These are phyloP conservation scores for Bipolaris oryzae DNA, from an alignment of 2,329 filamentous ascomycete genomes.

Conservation along the genomic window DNA sequence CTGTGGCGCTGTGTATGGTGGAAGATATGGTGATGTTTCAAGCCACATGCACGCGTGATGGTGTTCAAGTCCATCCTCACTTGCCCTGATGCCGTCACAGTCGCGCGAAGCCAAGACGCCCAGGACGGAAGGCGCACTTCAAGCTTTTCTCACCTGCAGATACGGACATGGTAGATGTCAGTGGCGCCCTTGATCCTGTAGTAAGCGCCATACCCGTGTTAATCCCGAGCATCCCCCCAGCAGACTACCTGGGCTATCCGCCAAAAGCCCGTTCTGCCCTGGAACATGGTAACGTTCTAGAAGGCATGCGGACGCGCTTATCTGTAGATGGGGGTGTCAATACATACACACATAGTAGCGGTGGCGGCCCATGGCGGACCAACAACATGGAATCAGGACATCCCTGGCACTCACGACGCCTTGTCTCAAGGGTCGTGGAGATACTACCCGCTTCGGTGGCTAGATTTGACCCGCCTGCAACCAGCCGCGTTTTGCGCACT, in stretches of 20 bases:
- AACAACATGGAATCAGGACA: constrained; percentile 5
- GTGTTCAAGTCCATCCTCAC: not conserved
- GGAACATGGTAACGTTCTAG: not conserved
- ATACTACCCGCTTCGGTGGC: constrained; percentile 3
- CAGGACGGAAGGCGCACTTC: constrained; percentile 14
- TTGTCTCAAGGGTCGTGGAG: not conserved
- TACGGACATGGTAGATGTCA: not conserved
- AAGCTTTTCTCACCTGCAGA: constrained; percentile 1
- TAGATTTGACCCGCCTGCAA: not conserved
- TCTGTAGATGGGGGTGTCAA: not conserved
- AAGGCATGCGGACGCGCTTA: not conserved
- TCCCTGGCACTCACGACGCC: constrained; percentile 1
- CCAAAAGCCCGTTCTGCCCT: not conserved
- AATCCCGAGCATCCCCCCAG: constrained; percentile 9
- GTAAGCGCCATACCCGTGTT: constrained; percentile 13
- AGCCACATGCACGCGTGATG: no score
- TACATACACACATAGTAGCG: not conserved
- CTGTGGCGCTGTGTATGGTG: not conserved
- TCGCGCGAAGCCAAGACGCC: constrained; percentile 5
- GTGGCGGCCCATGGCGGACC: not conserved
- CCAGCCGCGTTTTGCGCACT: not conserved
- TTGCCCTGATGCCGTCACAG: not conserved
- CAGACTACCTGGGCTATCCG: not conserved
- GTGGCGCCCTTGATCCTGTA: constrained; percentile 3
- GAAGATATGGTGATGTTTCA: no score